Base-by-base conservation (phyloP, 768 basidiomycete genomes). In the Lactarius deliciosus region DNA sequence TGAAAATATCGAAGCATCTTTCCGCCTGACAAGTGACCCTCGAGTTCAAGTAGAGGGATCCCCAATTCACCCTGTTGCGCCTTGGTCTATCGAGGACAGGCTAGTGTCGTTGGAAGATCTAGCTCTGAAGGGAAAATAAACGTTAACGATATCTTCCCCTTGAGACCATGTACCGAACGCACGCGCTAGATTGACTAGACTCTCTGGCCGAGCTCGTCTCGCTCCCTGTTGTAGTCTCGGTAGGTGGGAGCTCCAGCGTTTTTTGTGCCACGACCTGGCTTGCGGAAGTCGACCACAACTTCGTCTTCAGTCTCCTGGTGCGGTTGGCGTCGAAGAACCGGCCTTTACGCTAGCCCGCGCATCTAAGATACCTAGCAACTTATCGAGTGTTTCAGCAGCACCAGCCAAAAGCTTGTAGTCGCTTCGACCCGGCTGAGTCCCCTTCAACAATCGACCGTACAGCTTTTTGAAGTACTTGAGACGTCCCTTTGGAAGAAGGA, bases 391-490 rank as follows among this genome's bases (percentile, higher is more conserved):
- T 64, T 92, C 90, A 67, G 94, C 81, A 3, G 96, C 95, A 6
- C 85, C 85, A 7, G 89, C 79, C 25, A 98, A 82, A 28, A 97
- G 78, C 38, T 82, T 84, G 75, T 98, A 90, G 75, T 98, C 96
- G 69, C 88, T 92, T 72, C 88, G 82, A 20, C 95, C 94, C 5
- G 92, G 88, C 32, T 86, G 85, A 1, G 94, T 95, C 73, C 90
- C 92, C 77, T 91, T 93, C 57, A 98, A 79, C 55, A 98, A 79
- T 58, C 90, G 86, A 60, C 85, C 82, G 74, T 98, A 98, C 0
- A 98, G 81, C 75, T 91, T 96, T 73, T 86, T 88, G 80, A 98
- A 98, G 77, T 99, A 98, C 72, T 87, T 87, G 64, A 99, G 78
- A 53, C 97, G 86, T 16, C 81, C 80, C 73, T 88, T 90, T 0